Evolutionary conservation across 768 basidiomycete genomes (phyloP), one percentile per base, ranked within the genome.

Genomic region (Tubosaeta brunneosetosa): DNA sequence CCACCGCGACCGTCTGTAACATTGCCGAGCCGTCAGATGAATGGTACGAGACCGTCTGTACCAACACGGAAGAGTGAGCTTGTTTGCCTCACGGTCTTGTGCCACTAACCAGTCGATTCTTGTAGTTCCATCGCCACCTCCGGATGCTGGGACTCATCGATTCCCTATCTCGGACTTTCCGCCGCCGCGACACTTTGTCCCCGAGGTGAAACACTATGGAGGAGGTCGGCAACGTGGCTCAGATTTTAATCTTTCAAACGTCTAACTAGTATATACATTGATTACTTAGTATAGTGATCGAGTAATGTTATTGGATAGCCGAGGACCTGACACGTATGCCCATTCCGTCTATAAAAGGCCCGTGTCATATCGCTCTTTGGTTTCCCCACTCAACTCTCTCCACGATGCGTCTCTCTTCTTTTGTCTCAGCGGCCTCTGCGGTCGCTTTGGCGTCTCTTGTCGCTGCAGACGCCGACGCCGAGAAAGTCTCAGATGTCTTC

Each of bases 111-210:
- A 31, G 52, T 45, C 50, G 42, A 45, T 58, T 49, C 51, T 53
- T 43, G 4, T 51, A 82, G 80, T 80, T 43, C 77, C 82, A 19
- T 72, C 78, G 4, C 81, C 81, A 6, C 82, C 82, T 25, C 80
- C 88, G 3, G 81, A 76, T 50, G 79, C 77, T 38, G 88, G 88
- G 9, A 66, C 76, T 22, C 85, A 89, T 62, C 83, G 76, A 14
- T 93, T 91, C 64, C 88, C 88, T 7, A 79, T 84, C n/a, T 71
- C 74, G 13, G 88, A 84, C 47, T 91, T 92, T 64, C 91, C 91
- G 1, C 82, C 83, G 13, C 91, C 91, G 4, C 80, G 88, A 37
- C 73, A 74, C 26, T 92, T 91, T 66, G 65, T 66, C 33, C 62
- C 67, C 6, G 72, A 65, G 31, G 59, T 65, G 27, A 85, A 77